Evolutionary conservation across 2,329 filamentous ascomycete genomes (phyloP), one percentile per base, ranked within the genome.

Genomic region (Penicillium capsulatum): DNA sequence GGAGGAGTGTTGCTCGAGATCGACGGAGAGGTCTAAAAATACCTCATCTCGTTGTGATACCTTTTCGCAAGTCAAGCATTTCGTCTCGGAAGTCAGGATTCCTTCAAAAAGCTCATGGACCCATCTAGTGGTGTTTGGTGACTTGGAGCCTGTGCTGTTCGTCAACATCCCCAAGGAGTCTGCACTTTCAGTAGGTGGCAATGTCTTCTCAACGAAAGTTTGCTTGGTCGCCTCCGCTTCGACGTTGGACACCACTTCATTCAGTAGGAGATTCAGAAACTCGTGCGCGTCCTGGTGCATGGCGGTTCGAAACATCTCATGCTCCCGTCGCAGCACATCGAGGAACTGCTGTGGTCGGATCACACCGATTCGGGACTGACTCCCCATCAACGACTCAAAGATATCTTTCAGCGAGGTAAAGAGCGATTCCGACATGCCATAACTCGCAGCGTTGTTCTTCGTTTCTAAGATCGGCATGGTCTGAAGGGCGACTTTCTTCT

Each of bases 201-300:
- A 76, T 56, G 58, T 50, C 41, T 63, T 63, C n/a, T 66, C 62
- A 4, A 39, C 22, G 17, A 59, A 48, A 10, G 57, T 55, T 17
- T 64, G 54, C 38, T 63, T 63, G 3, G 55, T 53, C 8, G 89
- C 84, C 55, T 90, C 87, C n/a, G 81, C 77, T 67, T 98, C 92
- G 17, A 98, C 89, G 57, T 91, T 94, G 33, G 89, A 80, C 36
- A 98, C 91, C 22, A 98, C 86, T 60, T 95, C 86, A 64, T 98
- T 98, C n/a, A 98, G 73, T 2, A 98, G 76, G 20, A 97, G 72
- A 44, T 94, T 94, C 54, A 97, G 80, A 53, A 98, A 98, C 61
- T 98, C 92, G 64, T 98, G 92, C 1, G 92, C 92, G 62, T 98
- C 92, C 63, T 98, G 92, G 64, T 98, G 92, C 86, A 96, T 95